A percentile compares a stretch with the other conserved stretches of the same genome.
These are phyloP conservation scores for Phragmites australis DNA, from an alignment of 176 grass and related monocot genomes.

Conservation along the genomic window DNA sequence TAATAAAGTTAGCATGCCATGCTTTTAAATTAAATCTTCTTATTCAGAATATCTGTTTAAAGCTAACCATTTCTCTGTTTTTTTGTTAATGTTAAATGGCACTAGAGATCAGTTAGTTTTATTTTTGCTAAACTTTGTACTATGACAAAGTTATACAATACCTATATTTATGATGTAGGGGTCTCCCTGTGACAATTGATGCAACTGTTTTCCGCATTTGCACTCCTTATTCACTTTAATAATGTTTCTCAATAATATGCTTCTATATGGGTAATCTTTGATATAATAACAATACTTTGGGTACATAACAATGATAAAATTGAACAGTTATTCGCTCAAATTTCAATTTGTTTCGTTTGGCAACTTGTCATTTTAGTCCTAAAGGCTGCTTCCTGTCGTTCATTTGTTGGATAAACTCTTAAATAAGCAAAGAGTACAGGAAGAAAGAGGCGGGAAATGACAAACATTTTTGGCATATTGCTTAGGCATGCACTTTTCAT, in stretches of 20 bases:
- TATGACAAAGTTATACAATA: background rate
- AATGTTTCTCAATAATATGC: background rate
- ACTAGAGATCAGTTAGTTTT: background rate
- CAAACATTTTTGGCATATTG: background rate
- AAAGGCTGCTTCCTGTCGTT: conserved; percentile 1
- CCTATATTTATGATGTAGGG: background rate
- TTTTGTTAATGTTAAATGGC: background rate
- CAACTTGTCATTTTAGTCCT: background rate
- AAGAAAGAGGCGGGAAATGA: background rate
- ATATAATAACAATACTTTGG: background rate
- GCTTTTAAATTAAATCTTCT: conserved; percentile 10
- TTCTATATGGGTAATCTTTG: background rate
- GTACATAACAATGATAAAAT: background rate
- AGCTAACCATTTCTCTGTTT: background rate
- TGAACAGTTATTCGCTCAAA: background rate
- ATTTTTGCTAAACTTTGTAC: background rate
- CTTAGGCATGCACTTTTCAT: conserved; percentile 14
- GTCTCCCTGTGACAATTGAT: background rate
- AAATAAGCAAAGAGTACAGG: background rate
- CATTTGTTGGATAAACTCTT: conserved; percentile 5
- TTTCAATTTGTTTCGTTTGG: background rate
- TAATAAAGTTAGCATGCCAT: background rate
- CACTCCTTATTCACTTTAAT: background rate
- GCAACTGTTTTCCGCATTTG: conserved; percentile 4
- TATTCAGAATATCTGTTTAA: background rate